Conservation (phyloP, 345 rosid genomes). For the Mercurialis annua region DNA sequence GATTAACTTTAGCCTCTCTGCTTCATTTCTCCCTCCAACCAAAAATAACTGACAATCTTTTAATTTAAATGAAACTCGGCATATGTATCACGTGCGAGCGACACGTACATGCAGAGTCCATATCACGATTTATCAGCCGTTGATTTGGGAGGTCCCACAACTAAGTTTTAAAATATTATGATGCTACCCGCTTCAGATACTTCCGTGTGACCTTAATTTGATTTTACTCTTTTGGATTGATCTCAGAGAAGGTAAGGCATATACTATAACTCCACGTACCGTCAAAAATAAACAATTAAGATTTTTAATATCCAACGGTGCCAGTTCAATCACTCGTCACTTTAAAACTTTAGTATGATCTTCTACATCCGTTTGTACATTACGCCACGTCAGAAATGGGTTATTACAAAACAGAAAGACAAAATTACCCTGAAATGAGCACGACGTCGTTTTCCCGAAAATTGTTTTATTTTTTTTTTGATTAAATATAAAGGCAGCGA, state of each 20-base stretch:
- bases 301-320: neutral
- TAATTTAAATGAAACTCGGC: neutral
- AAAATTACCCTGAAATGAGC: neutral
- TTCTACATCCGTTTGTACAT: neutral
- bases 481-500: neutral
- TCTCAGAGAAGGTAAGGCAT: constrained; percentile 15
- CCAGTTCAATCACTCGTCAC: neutral
- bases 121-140: constrained; percentile 23
- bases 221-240: constrained; percentile 16
- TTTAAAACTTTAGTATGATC: no score
- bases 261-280: constrained; percentile 24
- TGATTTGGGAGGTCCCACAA: constrained; percentile 21
- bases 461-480: neutral
- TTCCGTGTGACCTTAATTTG: constrained; percentile 1
- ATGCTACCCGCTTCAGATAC: no score
- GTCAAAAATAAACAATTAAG: constrained; percentile 6
- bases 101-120: constrained; percentile 2
- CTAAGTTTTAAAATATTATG: neutral
- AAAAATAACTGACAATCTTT: neutral
- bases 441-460: constrained; percentile 4
- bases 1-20: constrained; percentile 17
- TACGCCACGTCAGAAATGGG: neutral
- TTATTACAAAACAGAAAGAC: constrained; percentile 9
- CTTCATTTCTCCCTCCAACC: constrained; percentile 10
- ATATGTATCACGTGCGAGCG: neutral